phyloP scores from a whole-genome alignment of 78 protist species.

The Corallochytrium limacisporum region DNA sequence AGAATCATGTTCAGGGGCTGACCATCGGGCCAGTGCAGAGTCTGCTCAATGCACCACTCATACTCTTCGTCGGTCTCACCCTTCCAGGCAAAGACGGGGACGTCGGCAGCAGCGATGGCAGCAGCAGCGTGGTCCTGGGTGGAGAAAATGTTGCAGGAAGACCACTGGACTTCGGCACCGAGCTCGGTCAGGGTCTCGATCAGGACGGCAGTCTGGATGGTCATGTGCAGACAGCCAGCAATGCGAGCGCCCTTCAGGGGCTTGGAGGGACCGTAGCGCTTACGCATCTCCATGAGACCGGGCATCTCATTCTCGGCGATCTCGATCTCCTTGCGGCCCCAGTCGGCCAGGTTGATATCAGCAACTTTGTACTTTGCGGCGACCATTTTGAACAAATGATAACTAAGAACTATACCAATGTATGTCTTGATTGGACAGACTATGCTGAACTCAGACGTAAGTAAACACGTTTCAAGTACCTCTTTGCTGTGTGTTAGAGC shows the following conservation, averaged over 20 bases:
- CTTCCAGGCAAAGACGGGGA: conserved; percentile 96
- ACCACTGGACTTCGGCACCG: conserved; percentile 96
- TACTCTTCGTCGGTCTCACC: conserved; percentile 98
- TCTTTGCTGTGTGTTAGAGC: not conserved
- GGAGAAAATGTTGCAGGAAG: conserved; percentile 99
- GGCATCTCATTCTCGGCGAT: conserved; percentile 97
- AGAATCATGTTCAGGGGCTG: conserved; percentile 73
- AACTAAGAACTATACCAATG: not conserved
- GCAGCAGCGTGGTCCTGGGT: conserved; percentile 99
- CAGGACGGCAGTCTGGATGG: conserved; percentile 97
- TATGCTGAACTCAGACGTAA: not conserved
- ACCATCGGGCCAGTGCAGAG: conserved; percentile 73
- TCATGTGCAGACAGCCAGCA: conserved; percentile 99
- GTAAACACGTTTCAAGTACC: not conserved
- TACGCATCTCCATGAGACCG: conserved; percentile 92
- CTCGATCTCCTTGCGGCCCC: conserved; percentile 85
- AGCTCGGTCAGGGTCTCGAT: conserved; percentile 90
- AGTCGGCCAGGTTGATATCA: conserved; percentile 85
- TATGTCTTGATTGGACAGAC: not conserved
- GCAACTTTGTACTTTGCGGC: conserved; percentile 38
- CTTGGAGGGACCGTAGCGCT: conserved; percentile 74
- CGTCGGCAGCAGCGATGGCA: conserved; percentile 91
- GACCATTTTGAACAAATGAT: not conserved
- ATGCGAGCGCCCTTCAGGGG: conserved; percentile 88
- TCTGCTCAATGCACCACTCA: conserved; percentile 83